A percentile compares a stretch with the other conserved stretches of the same genome.
These are phyloP conservation scores for Teratosphaeria viscida DNA, from an alignment of 2,329 filamentous ascomycete species.

Conservation along the genomic window DNA sequence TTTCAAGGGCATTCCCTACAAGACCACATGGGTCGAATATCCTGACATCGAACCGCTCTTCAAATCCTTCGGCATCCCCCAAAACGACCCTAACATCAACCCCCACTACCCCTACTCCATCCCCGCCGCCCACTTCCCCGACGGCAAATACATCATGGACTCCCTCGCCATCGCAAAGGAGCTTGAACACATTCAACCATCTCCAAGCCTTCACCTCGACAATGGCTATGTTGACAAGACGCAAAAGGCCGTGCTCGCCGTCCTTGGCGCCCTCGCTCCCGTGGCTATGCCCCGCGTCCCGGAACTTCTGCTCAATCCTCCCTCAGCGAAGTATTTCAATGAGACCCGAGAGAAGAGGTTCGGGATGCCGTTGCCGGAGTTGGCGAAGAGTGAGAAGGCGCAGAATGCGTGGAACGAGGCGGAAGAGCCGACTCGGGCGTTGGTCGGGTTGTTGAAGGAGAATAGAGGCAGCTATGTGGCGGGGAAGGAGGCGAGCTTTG, in stretches of 20 bases:
- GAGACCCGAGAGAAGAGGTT: conserved; percentile 38
- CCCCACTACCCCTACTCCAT: conserved; percentile 40
- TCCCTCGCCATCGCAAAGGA: conserved; percentile 48
- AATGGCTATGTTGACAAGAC: conserved; percentile 34
- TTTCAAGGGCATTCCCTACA: conserved; percentile 57
- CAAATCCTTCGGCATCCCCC: conserved; percentile 40
- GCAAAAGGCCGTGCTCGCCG: conserved; percentile 31
- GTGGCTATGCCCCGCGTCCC: conserved; percentile 42
- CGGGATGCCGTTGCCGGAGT: conserved; percentile 40
- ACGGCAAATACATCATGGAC: conserved; percentile 54
- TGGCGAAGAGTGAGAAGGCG: conserved; percentile 28
- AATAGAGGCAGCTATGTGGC: conserved; percentile 50
- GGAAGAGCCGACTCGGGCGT: conserved; percentile 26
- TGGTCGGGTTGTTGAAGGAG: conserved; percentile 42
- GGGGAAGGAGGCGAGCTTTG: conserved; percentile 46
- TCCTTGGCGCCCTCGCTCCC: conserved; percentile 30
- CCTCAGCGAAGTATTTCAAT: conserved; percentile 46
- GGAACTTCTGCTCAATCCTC: conserved; percentile 40
- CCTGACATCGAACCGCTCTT: conserved; percentile 50
- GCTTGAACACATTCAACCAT: conserved; percentile 50
- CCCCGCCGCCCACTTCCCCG: conserved; percentile 46
- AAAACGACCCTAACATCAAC: conserved; percentile 27
- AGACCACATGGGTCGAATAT: conserved; percentile 60
- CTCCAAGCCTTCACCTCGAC: conserved; percentile 49
- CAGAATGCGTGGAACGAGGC: conserved; percentile 42